phyloP scores from a whole-genome alignment of 805 yeast genomes.

The Candida anglica region DNA sequence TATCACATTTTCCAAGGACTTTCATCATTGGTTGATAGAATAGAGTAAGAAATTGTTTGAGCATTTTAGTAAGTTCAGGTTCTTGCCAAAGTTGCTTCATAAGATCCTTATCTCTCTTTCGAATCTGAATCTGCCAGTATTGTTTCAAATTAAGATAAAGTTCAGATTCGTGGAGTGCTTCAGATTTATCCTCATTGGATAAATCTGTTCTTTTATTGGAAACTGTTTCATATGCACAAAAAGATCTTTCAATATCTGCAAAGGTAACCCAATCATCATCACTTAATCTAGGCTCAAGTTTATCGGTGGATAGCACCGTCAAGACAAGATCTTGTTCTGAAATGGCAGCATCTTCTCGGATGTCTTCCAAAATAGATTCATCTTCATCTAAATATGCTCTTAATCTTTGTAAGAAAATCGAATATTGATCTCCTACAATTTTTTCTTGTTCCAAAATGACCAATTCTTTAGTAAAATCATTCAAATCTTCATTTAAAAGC shows the following conservation, averaged over 20 bases:
- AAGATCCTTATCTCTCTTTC: constrained; percentile 72
- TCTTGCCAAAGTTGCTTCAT: constrained; percentile 81
- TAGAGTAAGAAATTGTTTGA: constrained; percentile 61
- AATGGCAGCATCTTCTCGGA: constrained; percentile 20
- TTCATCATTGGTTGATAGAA: constrained; percentile 40
- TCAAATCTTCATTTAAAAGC: constrained; percentile 70
- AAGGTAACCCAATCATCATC: constrained; percentile 5
- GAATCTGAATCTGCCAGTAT: constrained; percentile 56
- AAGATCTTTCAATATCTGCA: constrained; percentile 13
- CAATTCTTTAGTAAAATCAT: constrained; percentile 54
- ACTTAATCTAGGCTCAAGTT: constrained; percentile 15
- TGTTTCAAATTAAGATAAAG: constrained; percentile 55
- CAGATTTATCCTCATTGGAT: not conserved
- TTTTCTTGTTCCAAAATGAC: constrained; percentile 39
- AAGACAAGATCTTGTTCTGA: constrained; percentile 20
- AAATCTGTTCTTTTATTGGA: not conserved
- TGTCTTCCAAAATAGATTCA: constrained; percentile 10
- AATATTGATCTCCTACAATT: constrained; percentile 21
- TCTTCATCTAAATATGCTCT: constrained; percentile 17
- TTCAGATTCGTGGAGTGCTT: constrained; percentile 16
- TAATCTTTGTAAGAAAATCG: constrained; percentile 21
- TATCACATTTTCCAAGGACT: constrained; percentile 31
- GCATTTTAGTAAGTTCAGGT: constrained; percentile 70
- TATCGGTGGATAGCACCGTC: constrained; percentile 17
- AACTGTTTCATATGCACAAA: constrained; percentile 13